Evolutionary conservation across 2,329 filamentous ascomycete species (phyloP).

Genomic region (Penicillium oxalicum): DNA sequence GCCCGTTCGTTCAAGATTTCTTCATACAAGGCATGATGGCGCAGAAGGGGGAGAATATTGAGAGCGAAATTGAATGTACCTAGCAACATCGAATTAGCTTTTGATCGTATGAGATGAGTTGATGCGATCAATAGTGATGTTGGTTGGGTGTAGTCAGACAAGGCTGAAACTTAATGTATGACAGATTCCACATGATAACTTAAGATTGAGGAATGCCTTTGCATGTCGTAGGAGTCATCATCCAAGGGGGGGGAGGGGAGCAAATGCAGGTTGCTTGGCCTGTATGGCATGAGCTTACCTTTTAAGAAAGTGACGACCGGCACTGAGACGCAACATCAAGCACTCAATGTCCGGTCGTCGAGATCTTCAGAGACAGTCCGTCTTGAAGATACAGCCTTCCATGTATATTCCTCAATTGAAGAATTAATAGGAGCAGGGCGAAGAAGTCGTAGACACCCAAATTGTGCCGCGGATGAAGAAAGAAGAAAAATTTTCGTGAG

Average conservation of each 20-base stretch:
- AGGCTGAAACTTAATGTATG: conserved; percentile 61
- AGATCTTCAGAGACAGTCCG: neutral
- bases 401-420: neutral
- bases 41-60: conserved; percentile 14
- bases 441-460: conserved; percentile 5
- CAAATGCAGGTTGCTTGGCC: conserved; percentile 8
- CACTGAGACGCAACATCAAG: conserved; percentile 7
- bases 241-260: conserved; percentile 28
- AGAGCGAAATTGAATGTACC: conserved; percentile 25
- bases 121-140: conserved; percentile 13
- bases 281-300: conserved; percentile 35
- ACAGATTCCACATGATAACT: conserved; percentile 60
- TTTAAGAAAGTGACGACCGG: conserved; percentile 24
- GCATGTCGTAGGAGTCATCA: conserved; percentile 59
- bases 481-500: conserved; percentile 15
- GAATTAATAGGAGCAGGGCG: conserved; percentile 1
- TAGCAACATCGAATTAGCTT: conserved; percentile 29
- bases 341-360: neutral
- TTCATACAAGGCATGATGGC: conserved; percentile 44
- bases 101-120: conserved; percentile 12
- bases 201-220: conserved; percentile 66
- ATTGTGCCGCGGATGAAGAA: neutral
- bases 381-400: neutral
- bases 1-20: conserved; percentile 63
- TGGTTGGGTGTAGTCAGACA: conserved; percentile 49